Evolutionary conservation across 2,329 filamentous ascomycete species (phyloP).

Genomic region (Aspergillus terreus): DNA sequence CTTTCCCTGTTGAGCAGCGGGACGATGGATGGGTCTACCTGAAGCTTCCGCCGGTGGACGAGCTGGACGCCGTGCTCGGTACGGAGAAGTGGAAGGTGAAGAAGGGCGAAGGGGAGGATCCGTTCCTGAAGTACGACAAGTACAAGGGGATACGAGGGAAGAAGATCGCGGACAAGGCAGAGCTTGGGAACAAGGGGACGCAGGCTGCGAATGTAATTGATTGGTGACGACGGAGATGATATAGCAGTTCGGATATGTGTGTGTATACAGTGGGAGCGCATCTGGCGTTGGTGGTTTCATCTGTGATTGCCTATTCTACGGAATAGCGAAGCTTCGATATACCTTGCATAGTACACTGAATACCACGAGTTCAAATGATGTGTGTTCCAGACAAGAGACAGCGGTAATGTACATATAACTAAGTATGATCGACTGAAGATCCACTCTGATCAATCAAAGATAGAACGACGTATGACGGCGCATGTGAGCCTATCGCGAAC

Average conservation of each 20-base stretch:
- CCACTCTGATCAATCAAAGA: too few species aligned
- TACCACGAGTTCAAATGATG: too few species aligned
- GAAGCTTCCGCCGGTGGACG: slow-evolving; percentile 73
- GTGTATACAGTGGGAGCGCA: neutral
- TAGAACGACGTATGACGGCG: too few species aligned
- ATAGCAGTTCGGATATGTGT: neutral
- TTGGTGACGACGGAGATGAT: slow-evolving; percentile 23
- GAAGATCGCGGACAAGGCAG: slow-evolving; percentile 36
- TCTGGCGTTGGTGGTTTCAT: too few species aligned
- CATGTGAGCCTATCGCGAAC: too few species aligned
- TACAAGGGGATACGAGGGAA: slow-evolving; percentile 54
- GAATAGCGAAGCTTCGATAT: too few species aligned
- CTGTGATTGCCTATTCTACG: too few species aligned
- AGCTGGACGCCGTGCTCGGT: slow-evolving; percentile 74
- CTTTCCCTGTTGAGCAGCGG: slow-evolving; percentile 72
- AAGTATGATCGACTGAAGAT: too few species aligned
- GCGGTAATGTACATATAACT: too few species aligned
- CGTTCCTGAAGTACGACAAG: slow-evolving; percentile 55
- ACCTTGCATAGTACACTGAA: too few species aligned
- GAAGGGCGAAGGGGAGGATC: slow-evolving; percentile 61
- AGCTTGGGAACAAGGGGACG: slow-evolving; percentile 7
- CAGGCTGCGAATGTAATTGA: slow-evolving; percentile 29
- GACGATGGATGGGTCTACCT: slow-evolving; percentile 75
- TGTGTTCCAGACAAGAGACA: too few species aligned
- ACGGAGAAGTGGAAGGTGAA: slow-evolving; percentile 75